Evolutionary conservation across 1,284 basidiomycete genomes (phyloP).

Genomic region (Abortiporus biennis): DNA sequence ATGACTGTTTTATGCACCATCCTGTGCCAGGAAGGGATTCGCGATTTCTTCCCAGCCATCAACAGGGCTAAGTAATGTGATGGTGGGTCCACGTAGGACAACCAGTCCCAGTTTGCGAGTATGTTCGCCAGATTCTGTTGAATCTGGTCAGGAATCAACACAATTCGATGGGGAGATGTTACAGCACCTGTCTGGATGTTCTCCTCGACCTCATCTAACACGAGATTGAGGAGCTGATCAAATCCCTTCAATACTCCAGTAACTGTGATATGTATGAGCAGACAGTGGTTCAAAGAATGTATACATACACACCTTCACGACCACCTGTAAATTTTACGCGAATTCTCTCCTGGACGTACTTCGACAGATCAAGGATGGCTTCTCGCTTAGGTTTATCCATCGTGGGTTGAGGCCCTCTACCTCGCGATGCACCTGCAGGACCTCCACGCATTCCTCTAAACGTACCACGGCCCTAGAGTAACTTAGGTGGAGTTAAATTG

Average conservation of each 20-base stretch:
- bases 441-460: constrained; percentile 21
- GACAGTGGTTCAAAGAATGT: background rate
- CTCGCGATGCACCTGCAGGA: constrained; percentile 18
- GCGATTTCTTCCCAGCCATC: constrained; percentile 90
- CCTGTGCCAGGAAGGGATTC: constrained; percentile 68
- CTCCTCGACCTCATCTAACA: constrained; percentile 87
- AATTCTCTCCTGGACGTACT: constrained; percentile 90
- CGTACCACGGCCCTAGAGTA: constrained; percentile 23
- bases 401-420: constrained; percentile 35
- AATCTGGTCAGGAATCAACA: no score
- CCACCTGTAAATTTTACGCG: constrained; percentile 97
- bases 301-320: constrained; percentile 72
- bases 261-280: constrained; percentile 43
- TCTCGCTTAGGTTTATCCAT: constrained; percentile 89
- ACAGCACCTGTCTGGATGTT: constrained; percentile 56
- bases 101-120: constrained; percentile 75
- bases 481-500: constrained; percentile 8
- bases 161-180: no score
- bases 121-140: constrained; percentile 56
- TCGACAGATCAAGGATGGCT: constrained; percentile 92
- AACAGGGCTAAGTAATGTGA: constrained; percentile 87
- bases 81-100: constrained; percentile 88
- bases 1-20: no score
- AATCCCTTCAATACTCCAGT: constrained; percentile 92
- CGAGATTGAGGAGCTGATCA: constrained; percentile 95